Base-by-base conservation (phyloP, 2,329 filamentous ascomycete genomes). In the Paraphaeosphaeria sporulosa region DNA sequence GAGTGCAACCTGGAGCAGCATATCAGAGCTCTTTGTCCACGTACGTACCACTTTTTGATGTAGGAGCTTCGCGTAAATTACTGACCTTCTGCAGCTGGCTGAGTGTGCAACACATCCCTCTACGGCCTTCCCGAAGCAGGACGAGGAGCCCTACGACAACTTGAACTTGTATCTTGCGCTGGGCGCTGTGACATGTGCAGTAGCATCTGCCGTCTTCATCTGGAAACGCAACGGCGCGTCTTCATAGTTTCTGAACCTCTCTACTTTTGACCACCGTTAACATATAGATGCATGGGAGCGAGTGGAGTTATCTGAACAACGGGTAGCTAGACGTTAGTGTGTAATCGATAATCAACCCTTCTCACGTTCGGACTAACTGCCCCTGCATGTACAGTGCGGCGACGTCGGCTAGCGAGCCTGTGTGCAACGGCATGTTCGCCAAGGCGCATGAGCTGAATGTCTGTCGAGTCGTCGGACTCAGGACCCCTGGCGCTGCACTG, bases 1-100 rank as follows among this genome's bases (percentile, higher is more conserved):
- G 55, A 97, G 93, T 72, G 93, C 95, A 32, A 95, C 90, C 7
- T 99, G 95, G 95, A 89, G 87, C 71, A 96, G 92, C 71, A 97
- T 98, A 68, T 91, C 90, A 64, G 95, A 99, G 78, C 86, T 98
- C 38, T 99, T 98, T 78, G 93, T 97, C 25, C 89, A 84, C 63
- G 78, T 80, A 72, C 72, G 43, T 55, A 34, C 8, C 12, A 48
- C 32, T 40, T 23, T 42, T 15, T 25, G 19, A 40, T 49, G 10
- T 21, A 15, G 7, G n/a, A 9, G 25, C 23, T n/a, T 19, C 5
- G 25, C 21, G 19, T 13, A 10, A 21, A 25, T 25, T 47, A 43
- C 70, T 76, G 65, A 71, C 62, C 23, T 55, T 42, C 32, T 42
- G n/a, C 56, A 81, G 78, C 86, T 98, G 58, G 95, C 95, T 7